Conservation (phyloP, 169 alveolate genomes). For the Cytauxzoon felis region DNA sequence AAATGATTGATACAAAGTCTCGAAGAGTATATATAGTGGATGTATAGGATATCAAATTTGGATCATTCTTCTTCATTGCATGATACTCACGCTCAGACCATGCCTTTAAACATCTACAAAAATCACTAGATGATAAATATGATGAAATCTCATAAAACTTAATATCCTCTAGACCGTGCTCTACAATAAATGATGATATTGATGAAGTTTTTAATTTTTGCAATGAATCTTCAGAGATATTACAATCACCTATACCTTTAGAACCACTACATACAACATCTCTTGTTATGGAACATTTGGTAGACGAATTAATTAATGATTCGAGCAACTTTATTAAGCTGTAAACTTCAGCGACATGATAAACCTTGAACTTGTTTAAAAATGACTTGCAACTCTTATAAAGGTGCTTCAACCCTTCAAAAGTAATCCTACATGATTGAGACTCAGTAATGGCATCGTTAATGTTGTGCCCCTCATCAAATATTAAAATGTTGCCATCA, state of each 20-base stretch:
- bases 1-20: conserved; percentile 19
- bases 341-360: background rate
- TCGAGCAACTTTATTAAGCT: background rate
- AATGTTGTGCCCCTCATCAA: conserved; percentile 94
- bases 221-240: background rate
- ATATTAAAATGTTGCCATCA: conserved; percentile 79
- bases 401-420: conserved; percentile 20
- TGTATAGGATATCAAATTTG: background rate
- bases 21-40: conserved; percentile 18
- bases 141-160: conserved; percentile 21
- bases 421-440: conserved; percentile 19
- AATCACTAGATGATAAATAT: conserved; percentile 32
- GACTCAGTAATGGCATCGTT: conserved; percentile 63
- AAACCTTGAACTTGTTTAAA: conserved; percentile 28
- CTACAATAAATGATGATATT: conserved; percentile 28
- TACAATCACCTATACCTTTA: background rate
- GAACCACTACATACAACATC: background rate
- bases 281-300: background rate
- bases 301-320: background rate
- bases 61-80: background rate
- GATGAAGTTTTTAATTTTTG: background rate
- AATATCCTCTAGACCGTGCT: conserved; percentile 16
- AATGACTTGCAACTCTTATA: background rate
- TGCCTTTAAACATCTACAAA: conserved; percentile 19
- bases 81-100: conserved; percentile 22